phyloP scores from a whole-genome alignment of 1,139 yeast species.

The Zhuliangozyma parablackwelliae region DNA sequence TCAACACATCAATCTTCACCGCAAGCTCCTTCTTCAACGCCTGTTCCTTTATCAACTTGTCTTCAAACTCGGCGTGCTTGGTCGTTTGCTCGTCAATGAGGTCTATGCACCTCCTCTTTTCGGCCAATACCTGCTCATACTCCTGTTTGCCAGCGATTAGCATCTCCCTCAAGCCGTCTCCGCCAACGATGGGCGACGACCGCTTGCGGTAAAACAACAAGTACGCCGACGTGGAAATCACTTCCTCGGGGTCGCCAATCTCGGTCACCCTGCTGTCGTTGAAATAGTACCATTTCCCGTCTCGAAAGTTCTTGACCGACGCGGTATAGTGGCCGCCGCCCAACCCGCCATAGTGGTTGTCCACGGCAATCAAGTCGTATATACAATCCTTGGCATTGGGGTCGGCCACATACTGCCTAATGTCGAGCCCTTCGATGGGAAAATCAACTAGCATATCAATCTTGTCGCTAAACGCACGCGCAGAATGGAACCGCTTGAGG shows the following conservation, averaged over 20 bases:
- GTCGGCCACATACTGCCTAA: slow-evolving; percentile 50
- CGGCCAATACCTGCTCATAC: slow-evolving; percentile 12
- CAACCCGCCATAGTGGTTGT: slow-evolving; percentile 91
- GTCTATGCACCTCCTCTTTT: slow-evolving; percentile 11
- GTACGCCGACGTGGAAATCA: slow-evolving; percentile 83
- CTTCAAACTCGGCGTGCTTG: slow-evolving; percentile 11
- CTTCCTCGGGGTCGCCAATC: slow-evolving; percentile 52
- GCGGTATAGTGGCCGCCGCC: slow-evolving; percentile 99
- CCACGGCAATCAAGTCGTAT: slow-evolving; percentile 89
- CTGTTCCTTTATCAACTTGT: slow-evolving; percentile 4
- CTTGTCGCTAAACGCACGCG: slow-evolving; percentile 83
- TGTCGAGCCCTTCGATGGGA: slow-evolving; percentile 80
- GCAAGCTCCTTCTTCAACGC: slow-evolving; percentile 5
- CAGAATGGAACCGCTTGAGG: slow-evolving; percentile 84
- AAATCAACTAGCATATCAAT: slow-evolving; percentile 81
- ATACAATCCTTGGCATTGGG: slow-evolving; percentile 31
- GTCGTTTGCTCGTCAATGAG: slow-evolving; percentile 15
- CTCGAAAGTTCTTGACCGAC: slow-evolving; percentile 74
- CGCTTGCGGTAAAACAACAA: slow-evolving; percentile 77
- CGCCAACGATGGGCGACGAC: slow-evolving; percentile 28
- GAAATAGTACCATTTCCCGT: slow-evolving; percentile 80
- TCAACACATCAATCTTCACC: too few species aligned
- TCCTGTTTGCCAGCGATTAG: slow-evolving; percentile 21
- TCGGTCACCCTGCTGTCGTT: slow-evolving; percentile 78
- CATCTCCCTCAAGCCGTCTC: slow-evolving; percentile 23